Conservation (phyloP, 139 green algal species). For the Chlamydomonas schloesseri region DNA sequence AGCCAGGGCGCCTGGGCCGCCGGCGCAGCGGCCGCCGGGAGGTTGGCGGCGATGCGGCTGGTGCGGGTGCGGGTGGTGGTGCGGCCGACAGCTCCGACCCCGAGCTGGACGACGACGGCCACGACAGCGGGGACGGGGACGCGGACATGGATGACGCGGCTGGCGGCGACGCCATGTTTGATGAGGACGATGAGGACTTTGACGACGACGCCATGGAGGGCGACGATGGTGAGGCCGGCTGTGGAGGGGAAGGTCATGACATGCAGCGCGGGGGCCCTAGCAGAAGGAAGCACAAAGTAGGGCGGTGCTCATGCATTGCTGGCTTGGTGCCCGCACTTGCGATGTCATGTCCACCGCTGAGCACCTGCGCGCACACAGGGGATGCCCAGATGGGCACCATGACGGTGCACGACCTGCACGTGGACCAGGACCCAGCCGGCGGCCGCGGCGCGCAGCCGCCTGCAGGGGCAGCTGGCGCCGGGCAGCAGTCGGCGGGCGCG, state of each 20-base stretch:
- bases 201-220: slow-evolving; percentile 47
- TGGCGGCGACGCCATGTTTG: slow-evolving; percentile 53
- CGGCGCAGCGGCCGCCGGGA: background rate
- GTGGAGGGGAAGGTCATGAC: too few species aligned
- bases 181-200: slow-evolving; percentile 68
- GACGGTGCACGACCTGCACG: slow-evolving; percentile 86
- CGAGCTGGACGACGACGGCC: slow-evolving; percentile 64
- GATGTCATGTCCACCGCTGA: too few species aligned
- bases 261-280: too few species aligned
- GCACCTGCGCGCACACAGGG: too few species aligned
- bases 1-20: background rate
- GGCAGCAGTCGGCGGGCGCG: background rate
- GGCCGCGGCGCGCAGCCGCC: background rate
- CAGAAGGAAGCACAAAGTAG: too few species aligned
- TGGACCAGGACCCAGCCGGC: slow-evolving; percentile 54
- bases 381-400: slow-evolving; percentile 55
- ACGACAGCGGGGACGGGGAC: slow-evolving; percentile 55
- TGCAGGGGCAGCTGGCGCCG: background rate
- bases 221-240: slow-evolving; percentile 16
- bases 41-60: background rate
- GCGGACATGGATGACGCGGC: slow-evolving; percentile 31
- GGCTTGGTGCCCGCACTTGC: too few species aligned
- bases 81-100: background rate
- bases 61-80: background rate
- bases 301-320: too few species aligned